Conservation (phyloP, 805 yeast species). For the Candida silvicultrix region DNA sequence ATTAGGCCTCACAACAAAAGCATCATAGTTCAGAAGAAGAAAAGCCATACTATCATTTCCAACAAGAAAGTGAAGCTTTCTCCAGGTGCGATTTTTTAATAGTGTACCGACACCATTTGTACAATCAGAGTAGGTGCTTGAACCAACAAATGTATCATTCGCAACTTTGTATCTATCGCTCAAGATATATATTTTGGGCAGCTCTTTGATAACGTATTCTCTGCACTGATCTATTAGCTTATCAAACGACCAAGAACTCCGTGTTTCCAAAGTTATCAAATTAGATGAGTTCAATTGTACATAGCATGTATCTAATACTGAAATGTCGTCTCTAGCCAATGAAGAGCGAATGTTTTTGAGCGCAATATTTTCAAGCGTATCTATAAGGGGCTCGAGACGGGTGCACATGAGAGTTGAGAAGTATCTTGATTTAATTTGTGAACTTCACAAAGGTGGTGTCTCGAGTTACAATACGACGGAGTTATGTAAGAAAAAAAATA, state of each 20-base stretch:
- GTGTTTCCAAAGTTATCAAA: background rate
- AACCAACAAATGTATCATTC: background rate
- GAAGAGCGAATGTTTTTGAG: background rate
- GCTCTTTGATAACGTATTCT: background rate
- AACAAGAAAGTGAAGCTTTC: slow-evolving; percentile 3
- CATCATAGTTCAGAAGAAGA: background rate
- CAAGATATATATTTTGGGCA: background rate
- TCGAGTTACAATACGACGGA: no score
- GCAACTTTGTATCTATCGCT: background rate
- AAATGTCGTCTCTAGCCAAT: background rate
- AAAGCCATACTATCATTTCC: background rate
- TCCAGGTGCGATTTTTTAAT: background rate
- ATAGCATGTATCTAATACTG: background rate
- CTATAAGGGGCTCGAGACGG: background rate
- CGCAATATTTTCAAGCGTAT: background rate
- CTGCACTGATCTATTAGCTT: background rate
- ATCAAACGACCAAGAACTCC: background rate
- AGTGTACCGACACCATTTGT: background rate
- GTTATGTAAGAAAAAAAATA: no score
- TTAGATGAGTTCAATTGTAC: background rate
- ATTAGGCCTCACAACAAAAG: background rate
- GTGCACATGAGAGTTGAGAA: no score
- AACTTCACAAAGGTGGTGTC: no score
- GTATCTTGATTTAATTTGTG: no score
- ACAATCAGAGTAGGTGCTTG: background rate